Evolutionary conservation across 345 rosid genomes (phyloP).

Genomic region (Ailanthus altissimus): DNA sequence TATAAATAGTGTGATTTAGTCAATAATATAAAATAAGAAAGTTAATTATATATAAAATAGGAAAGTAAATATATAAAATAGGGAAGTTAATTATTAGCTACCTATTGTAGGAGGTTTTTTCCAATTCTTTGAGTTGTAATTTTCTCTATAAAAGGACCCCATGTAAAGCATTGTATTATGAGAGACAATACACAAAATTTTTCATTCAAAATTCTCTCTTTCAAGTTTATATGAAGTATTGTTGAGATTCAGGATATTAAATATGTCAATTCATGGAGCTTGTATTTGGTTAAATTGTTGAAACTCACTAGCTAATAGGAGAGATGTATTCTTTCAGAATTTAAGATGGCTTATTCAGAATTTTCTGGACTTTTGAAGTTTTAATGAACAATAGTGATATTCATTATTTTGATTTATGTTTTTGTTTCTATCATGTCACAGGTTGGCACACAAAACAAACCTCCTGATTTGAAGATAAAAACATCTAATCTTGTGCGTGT

Average conservation of each 20-base stretch:
- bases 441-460: conserved; percentile 84
- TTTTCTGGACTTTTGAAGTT: background rate
- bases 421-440: conserved; percentile 32
- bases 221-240: background rate
- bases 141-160: too few species aligned
- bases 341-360: background rate
- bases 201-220: too few species aligned
- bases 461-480: conserved; percentile 75
- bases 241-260: conserved; percentile 9
- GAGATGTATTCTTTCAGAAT: background rate
- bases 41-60: too few species aligned
- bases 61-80: too few species aligned
- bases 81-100: too few species aligned
- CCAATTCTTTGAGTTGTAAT: too few species aligned
- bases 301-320: background rate
- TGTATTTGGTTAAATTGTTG: conserved; percentile 13
- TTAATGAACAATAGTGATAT: background rate
- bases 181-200: too few species aligned
- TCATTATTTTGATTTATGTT: conserved; percentile 5
- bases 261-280: background rate
- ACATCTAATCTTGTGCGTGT: conserved; percentile 76
- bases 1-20: too few species aligned
- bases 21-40: too few species aligned
- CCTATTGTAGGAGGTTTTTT: too few species aligned
- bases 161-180: too few species aligned